Evolutionary conservation across 2,329 filamentous ascomycete species (phyloP), one percentile per base, ranked within the genome.

Genomic region (Botrytis sinoallii): DNA sequence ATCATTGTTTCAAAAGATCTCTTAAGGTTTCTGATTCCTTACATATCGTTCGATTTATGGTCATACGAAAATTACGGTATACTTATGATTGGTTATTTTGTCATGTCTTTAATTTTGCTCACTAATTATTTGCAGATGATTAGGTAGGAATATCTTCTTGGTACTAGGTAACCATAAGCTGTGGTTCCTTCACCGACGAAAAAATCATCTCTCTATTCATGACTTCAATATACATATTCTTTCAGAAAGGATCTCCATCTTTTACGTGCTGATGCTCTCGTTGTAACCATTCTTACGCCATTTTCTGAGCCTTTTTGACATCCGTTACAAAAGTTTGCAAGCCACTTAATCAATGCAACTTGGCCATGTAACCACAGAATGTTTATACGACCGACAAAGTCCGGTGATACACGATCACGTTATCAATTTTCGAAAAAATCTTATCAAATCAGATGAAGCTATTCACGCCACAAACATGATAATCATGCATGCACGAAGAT

Each of bases 371-470:
- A 32, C 25, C 25, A 68, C 38, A 68, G 29, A 29, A 29, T 68
- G 65, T 20, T 67, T 40, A 55, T 8, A 55, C 66, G 44, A 48
- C 44, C 29, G 1, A 57, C 48, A 35, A 29, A 29, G 48, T 32
- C 66, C 10, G 66, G 48, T 69, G 48, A 48, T 40, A 69, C 48
- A 16, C 25, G 48, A 69, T 69, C 66, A 69, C 48, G 66, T 57
- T 69, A 69, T 57, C 55, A 25, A 42, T 7, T 42, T 42, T 38
- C 16, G 18, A n/a, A 69, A 32, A 38, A 38, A n/a, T 14, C 14
- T 16, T 4, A 10, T 42, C 66, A 69, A 69, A 69, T 69, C n/a
- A 25, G 16, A 44, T 59, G 66, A 69, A 44, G 35, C 5, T 42
- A 57, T 69, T 42, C 66, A 32, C 38, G 66, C 66, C 52, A 69